Conservation (phyloP, 2,329 filamentous ascomycete species). For the Botrytis elliptica region DNA sequence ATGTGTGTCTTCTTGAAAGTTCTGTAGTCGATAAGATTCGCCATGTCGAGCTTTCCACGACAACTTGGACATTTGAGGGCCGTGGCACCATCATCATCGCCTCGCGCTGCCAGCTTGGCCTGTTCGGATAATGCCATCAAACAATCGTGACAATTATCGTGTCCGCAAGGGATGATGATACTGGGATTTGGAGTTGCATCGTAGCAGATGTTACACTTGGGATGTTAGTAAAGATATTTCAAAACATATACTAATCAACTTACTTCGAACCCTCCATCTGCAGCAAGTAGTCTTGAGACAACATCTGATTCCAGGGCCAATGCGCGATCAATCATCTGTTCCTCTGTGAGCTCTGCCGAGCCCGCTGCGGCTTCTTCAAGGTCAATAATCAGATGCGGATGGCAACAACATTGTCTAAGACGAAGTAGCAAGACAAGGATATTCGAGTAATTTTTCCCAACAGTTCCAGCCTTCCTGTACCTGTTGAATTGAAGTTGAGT, state of each 20-base stretch:
- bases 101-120: slow-evolving; percentile 51
- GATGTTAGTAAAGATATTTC: slow-evolving; percentile 20
- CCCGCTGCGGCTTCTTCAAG: slow-evolving; percentile 47
- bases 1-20: slow-evolving; percentile 73
- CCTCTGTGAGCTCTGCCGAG: slow-evolving; percentile 23
- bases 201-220: slow-evolving; percentile 77
- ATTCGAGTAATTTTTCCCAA: slow-evolving; percentile 73
- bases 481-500: slow-evolving; percentile 73
- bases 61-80: slow-evolving; percentile 69
- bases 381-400: slow-evolving; percentile 69
- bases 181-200: slow-evolving; percentile 72
- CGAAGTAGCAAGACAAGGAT: slow-evolving; percentile 77
- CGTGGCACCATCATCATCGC: slow-evolving; percentile 49
- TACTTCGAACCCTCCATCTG: slow-evolving; percentile 49
- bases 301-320: slow-evolving; percentile 58
- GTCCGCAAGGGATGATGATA: slow-evolving; percentile 81
- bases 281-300: slow-evolving; percentile 59
- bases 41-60: slow-evolving; percentile 62
- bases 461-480: slow-evolving; percentile 66
- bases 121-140: slow-evolving; percentile 67
- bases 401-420: slow-evolving; percentile 78
- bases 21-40: slow-evolving; percentile 69
- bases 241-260: neutral
- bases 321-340: slow-evolving; percentile 58
- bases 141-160: slow-evolving; percentile 76